Conservation (phyloP, 176 grass and related monocot genomes). For the Musa troglodytarum region DNA sequence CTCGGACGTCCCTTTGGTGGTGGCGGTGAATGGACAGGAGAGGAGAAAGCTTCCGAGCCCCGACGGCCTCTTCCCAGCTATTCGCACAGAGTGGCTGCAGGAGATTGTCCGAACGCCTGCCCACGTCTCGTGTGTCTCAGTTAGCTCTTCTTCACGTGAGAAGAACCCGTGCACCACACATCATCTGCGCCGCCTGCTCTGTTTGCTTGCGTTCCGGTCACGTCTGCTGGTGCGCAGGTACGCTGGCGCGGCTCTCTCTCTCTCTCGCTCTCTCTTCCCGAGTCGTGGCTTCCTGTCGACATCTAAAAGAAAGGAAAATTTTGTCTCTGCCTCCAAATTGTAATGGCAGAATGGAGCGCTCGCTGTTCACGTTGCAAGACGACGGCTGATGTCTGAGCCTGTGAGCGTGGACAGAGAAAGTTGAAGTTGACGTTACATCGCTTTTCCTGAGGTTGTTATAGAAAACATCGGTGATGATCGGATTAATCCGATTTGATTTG, state of each 20-base stretch:
- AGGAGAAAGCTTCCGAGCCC: slow-evolving; percentile 19
- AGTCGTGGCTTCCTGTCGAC: neutral
- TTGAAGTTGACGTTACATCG: too few relatives aligned
- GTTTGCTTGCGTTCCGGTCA: neutral
- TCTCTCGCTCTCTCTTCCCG: neutral
- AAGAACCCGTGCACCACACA: neutral
- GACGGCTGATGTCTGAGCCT: too few relatives aligned
- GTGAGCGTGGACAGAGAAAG: too few relatives aligned
- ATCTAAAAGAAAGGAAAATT: neutral
- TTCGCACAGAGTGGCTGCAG: too few relatives aligned
- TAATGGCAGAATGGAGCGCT: neutral
- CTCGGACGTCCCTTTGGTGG: slow-evolving; percentile 12
- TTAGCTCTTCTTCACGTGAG: too few relatives aligned
- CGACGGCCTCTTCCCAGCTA: too few relatives aligned
- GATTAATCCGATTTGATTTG: too few relatives aligned
- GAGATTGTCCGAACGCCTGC: neutral
- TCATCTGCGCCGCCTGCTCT: neutral
- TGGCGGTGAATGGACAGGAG: slow-evolving; percentile 24
- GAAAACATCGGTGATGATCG: too few relatives aligned
- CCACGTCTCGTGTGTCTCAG: neutral
- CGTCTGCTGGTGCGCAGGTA: neutral
- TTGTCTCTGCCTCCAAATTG: neutral
- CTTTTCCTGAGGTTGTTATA: too few relatives aligned
- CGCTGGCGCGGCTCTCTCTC: neutral
- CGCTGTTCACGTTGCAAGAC: neutral